These are phyloP conservation scores for Panicum miliaceum DNA, from an alignment of 176 grass and related monocot species.

Conservation along the genomic window DNA sequence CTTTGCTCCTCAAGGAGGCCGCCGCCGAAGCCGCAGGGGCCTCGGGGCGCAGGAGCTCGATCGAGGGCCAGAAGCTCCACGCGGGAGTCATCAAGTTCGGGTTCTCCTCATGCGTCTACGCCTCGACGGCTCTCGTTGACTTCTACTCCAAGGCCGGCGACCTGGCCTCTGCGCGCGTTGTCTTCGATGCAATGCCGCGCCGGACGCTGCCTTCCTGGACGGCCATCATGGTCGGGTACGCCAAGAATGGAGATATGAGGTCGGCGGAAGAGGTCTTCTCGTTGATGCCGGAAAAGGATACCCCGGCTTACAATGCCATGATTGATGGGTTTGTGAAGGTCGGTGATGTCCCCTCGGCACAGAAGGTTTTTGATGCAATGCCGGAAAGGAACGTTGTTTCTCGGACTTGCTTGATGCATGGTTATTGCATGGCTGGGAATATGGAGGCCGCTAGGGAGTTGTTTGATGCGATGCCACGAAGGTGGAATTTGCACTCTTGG, in stretches of 20 bases:
- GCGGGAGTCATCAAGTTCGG: conserved; percentile 5
- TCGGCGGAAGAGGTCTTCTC: not conserved
- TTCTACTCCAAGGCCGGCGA: conserved; percentile 11
- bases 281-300: conserved; percentile 21
- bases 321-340: conserved; percentile 22
- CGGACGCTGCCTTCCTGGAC: conserved; percentile 20
- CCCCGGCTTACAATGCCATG: conserved; percentile 7
- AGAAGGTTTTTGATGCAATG: conserved; percentile 10
- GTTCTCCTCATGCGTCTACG: conserved; percentile 11
- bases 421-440: not conserved
- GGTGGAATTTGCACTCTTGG: conserved; percentile 17
- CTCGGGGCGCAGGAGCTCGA: not conserved
- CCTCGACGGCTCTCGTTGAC: conserved; percentile 4
- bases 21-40: not conserved
- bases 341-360: not conserved
- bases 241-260: conserved; percentile 3
- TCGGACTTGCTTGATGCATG: conserved; percentile 14
- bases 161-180: not conserved
- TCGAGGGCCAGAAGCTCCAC: not conserved
- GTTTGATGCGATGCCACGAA: conserved; percentile 14
- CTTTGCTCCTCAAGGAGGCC: conserved; percentile 5
- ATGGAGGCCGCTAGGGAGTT: conserved; percentile 8
- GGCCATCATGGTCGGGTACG: conserved; percentile 31
- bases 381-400: not conserved
- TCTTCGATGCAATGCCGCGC: conserved; percentile 1